A percentile compares a stretch with the other conserved stretches of the same genome.
phyloP scores from a whole-genome alignment of 2,329 filamentous ascomycete genomes.

The Epichloe amarillans region DNA sequence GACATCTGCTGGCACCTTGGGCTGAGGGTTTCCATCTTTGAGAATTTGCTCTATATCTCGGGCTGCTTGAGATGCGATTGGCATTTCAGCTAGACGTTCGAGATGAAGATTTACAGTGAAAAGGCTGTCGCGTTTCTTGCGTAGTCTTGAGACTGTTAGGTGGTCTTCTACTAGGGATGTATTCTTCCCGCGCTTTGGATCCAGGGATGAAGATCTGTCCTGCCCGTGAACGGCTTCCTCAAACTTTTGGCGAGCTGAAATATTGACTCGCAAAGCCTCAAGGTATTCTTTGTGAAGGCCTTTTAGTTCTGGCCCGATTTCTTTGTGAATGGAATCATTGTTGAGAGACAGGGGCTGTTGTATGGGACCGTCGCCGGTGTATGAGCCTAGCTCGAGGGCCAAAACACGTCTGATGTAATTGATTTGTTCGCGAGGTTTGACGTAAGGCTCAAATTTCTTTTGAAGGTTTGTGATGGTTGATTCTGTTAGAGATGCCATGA shows the following conservation, averaged over 20 bases:
- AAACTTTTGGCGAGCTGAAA: conserved; percentile 36
- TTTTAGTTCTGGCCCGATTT: conserved; percentile 23
- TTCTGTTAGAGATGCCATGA: conserved; percentile 21
- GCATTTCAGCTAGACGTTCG: conserved; percentile 35
- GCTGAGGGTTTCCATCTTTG: conserved; percentile 27
- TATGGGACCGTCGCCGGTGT: conserved; percentile 28
- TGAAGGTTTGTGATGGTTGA: conserved; percentile 22
- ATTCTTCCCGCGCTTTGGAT: conserved; percentile 7
- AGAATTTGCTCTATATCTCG: conserved; percentile 37
- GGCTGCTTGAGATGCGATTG: conserved; percentile 35
- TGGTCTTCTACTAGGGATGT: conserved; percentile 32
- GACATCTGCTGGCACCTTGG: conserved; percentile 37
- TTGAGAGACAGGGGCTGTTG: conserved; percentile 35
- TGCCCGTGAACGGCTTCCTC: conserved; percentile 19
- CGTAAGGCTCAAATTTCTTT: conserved; percentile 34
- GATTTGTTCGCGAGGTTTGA: conserved; percentile 44
- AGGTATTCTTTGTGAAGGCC: conserved; percentile 43
- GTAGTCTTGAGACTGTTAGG: conserved; percentile 35
- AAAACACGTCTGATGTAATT: conserved; percentile 42
- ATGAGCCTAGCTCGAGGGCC: conserved; percentile 38
- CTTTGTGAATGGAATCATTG: conserved; percentile 23
- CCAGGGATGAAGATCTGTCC: neutral
- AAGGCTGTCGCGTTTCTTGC: conserved; percentile 37
- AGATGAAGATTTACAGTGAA: conserved; percentile 37
- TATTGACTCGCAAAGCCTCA: conserved; percentile 37